Evolutionary conservation across 345 rosid species (phyloP).

Genomic region (Eucalyptus regnans): DNA sequence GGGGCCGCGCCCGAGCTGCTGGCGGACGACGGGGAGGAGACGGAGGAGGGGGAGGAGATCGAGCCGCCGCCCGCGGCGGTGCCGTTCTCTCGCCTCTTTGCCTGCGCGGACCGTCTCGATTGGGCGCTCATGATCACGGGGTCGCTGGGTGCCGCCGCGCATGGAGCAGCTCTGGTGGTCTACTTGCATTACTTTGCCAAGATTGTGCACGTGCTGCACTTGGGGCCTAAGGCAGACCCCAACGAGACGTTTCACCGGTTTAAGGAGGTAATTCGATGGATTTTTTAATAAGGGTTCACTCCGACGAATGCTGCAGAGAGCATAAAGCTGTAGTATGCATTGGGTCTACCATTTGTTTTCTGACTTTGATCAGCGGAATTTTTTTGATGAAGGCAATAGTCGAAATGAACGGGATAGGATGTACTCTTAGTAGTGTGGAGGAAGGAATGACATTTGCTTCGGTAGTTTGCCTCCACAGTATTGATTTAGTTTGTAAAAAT

Average conservation of each 20-base stretch:
- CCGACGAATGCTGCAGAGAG: neutral
- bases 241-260: slow-evolving; percentile 50
- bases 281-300: neutral
- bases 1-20: slow-evolving; percentile 30
- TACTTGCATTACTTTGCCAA: slow-evolving; percentile 96
- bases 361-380: neutral
- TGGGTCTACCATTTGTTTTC: neutral
- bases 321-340: neutral
- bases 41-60: slow-evolving; percentile 77
- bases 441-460: neutral
- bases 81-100: slow-evolving; percentile 72
- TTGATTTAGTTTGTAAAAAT: neutral
- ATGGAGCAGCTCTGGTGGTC: slow-evolving; percentile 87
- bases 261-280: slow-evolving; percentile 36
- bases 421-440: neutral
- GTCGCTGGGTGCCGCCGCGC: slow-evolving; percentile 95
- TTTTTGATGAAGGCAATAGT: neutral
- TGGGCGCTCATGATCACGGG: slow-evolving; percentile 90
- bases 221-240: neutral
- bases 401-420: neutral
- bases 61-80: slow-evolving; percentile 99
- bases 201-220: slow-evolving; percentile 52
- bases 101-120: slow-evolving; percentile 83
- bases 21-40: slow-evolving; percentile 54
- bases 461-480: neutral